Conservation (phyloP, 78 protist genomes). For the Dictyostelium discoideum region dicty_2.7 NC_007088.5:917501-918000, state of each 20-base stretch:
- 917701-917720: background rate
- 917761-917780: background rate
- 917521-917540: background rate
- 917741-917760: background rate
- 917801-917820: background rate
- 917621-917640: background rate
- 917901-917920: background rate
- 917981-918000: conserved; percentile 31
- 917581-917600: conserved; percentile 35
- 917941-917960: conserved; percentile 47
- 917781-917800: background rate
- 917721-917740: background rate
- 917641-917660: background rate
- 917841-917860: background rate
- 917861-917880: background rate
- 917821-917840: background rate
- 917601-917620: background rate
- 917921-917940: conserved; percentile 53
- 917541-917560: conserved; percentile 6
- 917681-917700: background rate
- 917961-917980: background rate
- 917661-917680: background rate
- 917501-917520: conserved; percentile 26
- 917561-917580: conserved; percentile 32
- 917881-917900: conserved; percentile 41